Evolutionary conservation across 2,329 filamentous ascomycete species (phyloP), one percentile per base, ranked within the genome.

Genomic region (Neobulgaria alba): DNA sequence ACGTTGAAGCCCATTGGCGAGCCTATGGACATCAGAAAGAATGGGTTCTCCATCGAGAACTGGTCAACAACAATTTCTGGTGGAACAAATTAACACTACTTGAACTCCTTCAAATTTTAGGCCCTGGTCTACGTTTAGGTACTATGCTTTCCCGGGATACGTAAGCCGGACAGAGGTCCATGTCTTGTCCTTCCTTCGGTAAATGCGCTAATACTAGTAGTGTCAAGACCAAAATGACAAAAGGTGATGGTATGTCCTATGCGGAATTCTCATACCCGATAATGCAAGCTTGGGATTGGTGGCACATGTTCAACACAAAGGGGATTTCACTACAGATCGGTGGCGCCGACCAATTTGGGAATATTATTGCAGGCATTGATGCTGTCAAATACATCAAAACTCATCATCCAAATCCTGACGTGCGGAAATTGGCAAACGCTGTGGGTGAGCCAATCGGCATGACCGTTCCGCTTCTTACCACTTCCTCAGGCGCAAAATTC

Each of bases 211-310:
- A n/a, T n/a, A n/a, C n/a, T n/a, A n/a, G n/a, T 29, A 59, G 57
- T 23, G 88, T 93, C 40, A 92, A 87, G 63, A 80, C 78, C 42
- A 86, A 88, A 57, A 73, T 96, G 69, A 73, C 75, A n/a, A 79
- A 79, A 39, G 86, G 87, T 29, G 85, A 92, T 49, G 93, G 92
- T 53, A 90, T 98, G 82, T 93, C 89, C 0, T 84, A 93, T 55
- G 82, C 86, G 26, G 92, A 98, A 60, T 95, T 98, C 62, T 75
- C 79, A 31, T 98, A 98, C 57, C 92, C 93, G 1, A 66, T 98
- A 12, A 77, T 96, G 55, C 92, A 98, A 61, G 88, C 83, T 16
- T 96, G 89, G 83, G 92, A 98, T 61, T 98, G 89, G 77, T 96
- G 86, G 85, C 73, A 85, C 52, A 73, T 96, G 66, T 93, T 85